Conservation (phyloP, 768 basidiomycete genomes). For the Sistotremastrum suecicum region DNA sequence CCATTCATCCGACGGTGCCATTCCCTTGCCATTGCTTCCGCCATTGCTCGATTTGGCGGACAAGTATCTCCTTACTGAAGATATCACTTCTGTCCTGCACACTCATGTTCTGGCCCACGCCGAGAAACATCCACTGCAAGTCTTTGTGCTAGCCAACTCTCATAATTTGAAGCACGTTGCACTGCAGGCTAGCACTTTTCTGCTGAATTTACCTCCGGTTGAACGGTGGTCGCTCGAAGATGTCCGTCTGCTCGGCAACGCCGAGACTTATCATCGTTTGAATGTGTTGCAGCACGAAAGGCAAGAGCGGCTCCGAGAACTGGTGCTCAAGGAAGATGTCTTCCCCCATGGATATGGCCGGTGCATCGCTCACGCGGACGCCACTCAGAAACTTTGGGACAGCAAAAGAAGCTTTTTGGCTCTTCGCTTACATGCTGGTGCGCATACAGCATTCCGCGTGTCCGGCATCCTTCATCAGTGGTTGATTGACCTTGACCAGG, state of each 20-base stretch:
- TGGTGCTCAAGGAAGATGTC: conserved; percentile 43
- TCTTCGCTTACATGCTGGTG: conserved; percentile 40
- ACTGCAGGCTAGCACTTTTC: conserved; percentile 41
- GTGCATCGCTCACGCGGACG: conserved; percentile 37
- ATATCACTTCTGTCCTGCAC: conserved; percentile 28
- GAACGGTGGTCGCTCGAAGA: conserved; percentile 37
- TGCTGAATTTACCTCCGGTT: conserved; percentile 34
- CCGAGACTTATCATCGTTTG: conserved; percentile 49
- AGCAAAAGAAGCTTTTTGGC: conserved; percentile 30
- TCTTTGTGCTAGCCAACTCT: conserved; percentile 42
- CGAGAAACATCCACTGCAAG: conserved; percentile 33
- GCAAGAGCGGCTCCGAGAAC: conserved; percentile 33
- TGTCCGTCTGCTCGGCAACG: conserved; percentile 39
- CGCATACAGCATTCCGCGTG: background rate
- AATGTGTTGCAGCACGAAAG: conserved; percentile 45
- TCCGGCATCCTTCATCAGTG: background rate
- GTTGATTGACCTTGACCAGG: conserved; percentile 20
- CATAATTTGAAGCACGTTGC: conserved; percentile 34
- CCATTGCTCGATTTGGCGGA: conserved; percentile 43
- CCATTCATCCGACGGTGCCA: conserved; percentile 21
- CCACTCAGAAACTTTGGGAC: conserved; percentile 37
- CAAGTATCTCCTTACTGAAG: conserved; percentile 45
- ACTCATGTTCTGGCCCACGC: conserved; percentile 43
- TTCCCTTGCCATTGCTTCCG: conserved; percentile 53
- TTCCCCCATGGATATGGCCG: conserved; percentile 63